phyloP scores from a whole-genome alignment of 139 green algal genomes.

The Chlorella sp. region DNA sequence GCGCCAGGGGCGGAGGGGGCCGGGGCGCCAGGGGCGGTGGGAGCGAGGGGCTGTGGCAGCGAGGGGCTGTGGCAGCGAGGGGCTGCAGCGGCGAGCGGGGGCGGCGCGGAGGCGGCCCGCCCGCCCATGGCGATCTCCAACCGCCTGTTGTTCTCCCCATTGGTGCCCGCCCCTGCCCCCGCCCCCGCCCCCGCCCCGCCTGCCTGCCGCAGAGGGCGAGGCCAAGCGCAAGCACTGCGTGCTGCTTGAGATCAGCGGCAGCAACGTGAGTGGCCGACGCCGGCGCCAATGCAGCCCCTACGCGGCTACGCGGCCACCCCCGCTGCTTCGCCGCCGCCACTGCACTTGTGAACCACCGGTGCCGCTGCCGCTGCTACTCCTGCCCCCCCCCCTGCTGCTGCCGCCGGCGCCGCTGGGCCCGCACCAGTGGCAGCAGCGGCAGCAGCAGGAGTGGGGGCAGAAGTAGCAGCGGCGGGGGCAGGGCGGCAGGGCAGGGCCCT shows the following conservation, averaged over 20 bases:
- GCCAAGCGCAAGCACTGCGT: conserved; percentile 88
- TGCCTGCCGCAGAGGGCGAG: conserved; percentile 68
- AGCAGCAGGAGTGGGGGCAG: no score
- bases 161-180: not conserved
- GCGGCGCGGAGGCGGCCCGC: not conserved
- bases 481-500: not conserved
- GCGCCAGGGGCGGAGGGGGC: not conserved
- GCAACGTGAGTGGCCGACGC: conserved; percentile 11
- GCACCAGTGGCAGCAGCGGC: no score
- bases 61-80: not conserved
- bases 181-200: not conserved
- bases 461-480: not conserved
- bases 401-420: no score
- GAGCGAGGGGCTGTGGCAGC: not conserved
- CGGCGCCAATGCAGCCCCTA: no score
- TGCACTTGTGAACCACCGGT: no score
- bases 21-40: not conserved
- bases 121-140: not conserved
- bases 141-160: not conserved
- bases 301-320: no score
- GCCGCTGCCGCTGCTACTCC: no score
- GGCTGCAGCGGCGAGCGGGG: not conserved
- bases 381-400: no score
- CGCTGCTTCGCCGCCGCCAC: no score
- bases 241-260: conserved; percentile 79